Evolutionary conservation across 257 asterid species (phyloP), one percentile per base, ranked within the genome.

Genomic region (Gynochthodes officinalis): DNA sequence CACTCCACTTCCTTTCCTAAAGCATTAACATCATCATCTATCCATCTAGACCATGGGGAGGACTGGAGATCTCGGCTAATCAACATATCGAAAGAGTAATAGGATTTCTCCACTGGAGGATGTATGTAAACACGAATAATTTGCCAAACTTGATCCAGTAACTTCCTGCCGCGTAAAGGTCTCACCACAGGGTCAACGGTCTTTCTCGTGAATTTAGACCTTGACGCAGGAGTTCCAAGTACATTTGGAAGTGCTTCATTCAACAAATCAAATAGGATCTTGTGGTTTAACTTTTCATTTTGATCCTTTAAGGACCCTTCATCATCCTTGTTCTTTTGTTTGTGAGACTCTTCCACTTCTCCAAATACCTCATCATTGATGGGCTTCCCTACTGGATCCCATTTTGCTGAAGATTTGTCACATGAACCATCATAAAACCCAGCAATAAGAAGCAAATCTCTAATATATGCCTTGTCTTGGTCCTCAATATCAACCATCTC

Each of bases 341-440:
- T 75, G 79, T 79, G 81, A 43, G 86, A 76, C 49, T 86, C 88
- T 81, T 87, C 97, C 50, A 89, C 91, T 79, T 89, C 96, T 69
- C 92, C 90, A 43, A 90, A 92, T 64, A 85, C 96, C 59, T 81
- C 87, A 57, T 82, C 67, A 89, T 91, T 85, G 55, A 92, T 87
- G 71, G 90, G 90, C 88, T 85, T 92, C 27, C 96, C 96, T 13
- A 85, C 86, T 15, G 92, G 90, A 65, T 92, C 97, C 97, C 92
- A 87, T 79, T 89, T 92, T 54, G 96, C 83, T 70, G 83, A 64
- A 61, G 92, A 84, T 75, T 69, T 83, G 59, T 85, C 80, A 61
- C 72, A 81, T 27, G 96, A 79, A 70, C 90, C 92, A 73, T 87
- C 87, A 65, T 89, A 95, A 19, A 90, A 78, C 71, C 98, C 98